Base-by-base conservation (phyloP, 164 flowering plant genomes). In the Umbilicus rupestris region DNA sequence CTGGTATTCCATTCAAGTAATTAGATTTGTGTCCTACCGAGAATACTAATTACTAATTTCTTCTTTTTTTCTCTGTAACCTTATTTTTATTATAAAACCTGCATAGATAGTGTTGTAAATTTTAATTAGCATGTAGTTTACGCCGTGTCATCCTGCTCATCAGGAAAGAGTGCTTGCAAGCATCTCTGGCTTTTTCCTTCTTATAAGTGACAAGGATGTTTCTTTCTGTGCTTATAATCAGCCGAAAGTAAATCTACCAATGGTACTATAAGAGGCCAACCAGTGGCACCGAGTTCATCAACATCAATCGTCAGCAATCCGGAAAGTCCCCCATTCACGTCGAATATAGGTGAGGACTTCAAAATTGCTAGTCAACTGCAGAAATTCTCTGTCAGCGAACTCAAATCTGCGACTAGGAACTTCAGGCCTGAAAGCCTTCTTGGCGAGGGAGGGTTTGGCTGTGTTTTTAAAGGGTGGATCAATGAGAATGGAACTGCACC, bases 391-490 rank as follows among this genome's bases (percentile, higher is more conserved):
- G 22, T 50, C 57, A 50, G 57, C 17, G 57, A 50, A 50, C 57
- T 50, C 57, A 50, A 22, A 50, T 20, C 57, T 50, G 57, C 57
- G 4, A 50, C 57, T 50, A 24, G 57, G 1, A 50, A 50, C 57
- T 50, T 50, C 29, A 50, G 57, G 22, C 57, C 57, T 20, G 57
- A 50, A 28, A 50, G 57, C 57, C 57, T 50, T 50, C 57, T 50
- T 2, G 57, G 57, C 8, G 57, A 50, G 57, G 57, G 57, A 50
- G 57, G 57, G 22, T 50, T 50, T 50, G 57, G 57, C 28, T 50
- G 57, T 50, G 57, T 50, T 50, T 50, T 50, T 22, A 50, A 50
- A 16, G 57, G 57, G 57, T 50, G 57, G 57, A 50, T 50, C 14
- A 50, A 50, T 3, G 57, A 50, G 57, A 50, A 20, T 50, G 57